Evolutionary conservation across 805 yeast species (phyloP).

Genomic region (Vanderwaltozyma polyspora): DNA sequence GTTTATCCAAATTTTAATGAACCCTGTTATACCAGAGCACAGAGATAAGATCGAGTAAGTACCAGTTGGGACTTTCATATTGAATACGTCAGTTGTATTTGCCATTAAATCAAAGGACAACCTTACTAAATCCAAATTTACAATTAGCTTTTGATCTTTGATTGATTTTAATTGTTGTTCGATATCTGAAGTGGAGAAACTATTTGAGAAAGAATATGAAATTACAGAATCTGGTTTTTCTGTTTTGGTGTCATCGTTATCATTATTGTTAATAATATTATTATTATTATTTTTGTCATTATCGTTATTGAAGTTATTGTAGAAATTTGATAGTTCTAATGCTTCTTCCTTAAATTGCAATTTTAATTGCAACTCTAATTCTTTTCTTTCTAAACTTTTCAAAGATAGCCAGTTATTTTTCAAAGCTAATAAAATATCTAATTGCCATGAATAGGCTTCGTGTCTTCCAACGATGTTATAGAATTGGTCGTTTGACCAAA

Average conservation of each 20-base stretch:
- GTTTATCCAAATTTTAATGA: conserved; percentile 22
- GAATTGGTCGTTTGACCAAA: conserved; percentile 18
- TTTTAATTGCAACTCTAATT: conserved; percentile 24
- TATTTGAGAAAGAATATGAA: too few relatives aligned
- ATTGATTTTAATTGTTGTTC: conserved; percentile 25
- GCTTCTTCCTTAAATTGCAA: conserved; percentile 41
- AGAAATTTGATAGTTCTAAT: conserved; percentile 9
- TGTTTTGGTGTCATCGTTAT: too few relatives aligned
- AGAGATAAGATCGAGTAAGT: conserved; percentile 23
- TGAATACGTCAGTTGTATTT: conserved; percentile 37
- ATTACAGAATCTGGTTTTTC: too few relatives aligned
- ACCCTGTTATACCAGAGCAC: conserved; percentile 22
- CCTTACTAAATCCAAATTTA: conserved; percentile 33
- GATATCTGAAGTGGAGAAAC: too few relatives aligned
- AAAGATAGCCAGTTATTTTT: conserved; percentile 39
- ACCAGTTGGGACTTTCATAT: conserved; percentile 27
- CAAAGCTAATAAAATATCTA: conserved; percentile 47
- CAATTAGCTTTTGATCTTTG: conserved; percentile 27
- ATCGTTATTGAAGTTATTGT: conserved; percentile 19
- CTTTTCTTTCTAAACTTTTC: conserved; percentile 3
- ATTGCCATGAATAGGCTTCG: conserved; percentile 60
- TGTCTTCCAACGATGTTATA: conserved; percentile 37
- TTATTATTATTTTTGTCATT: conserved; percentile 11
- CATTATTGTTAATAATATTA: conserved; percentile 5
- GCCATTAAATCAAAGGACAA: conserved; percentile 37